Percentiles rank a stretch among this genome's conserved stretches.
Conservation (phyloP, 352 stramenopile genomes). For the Nothophytophthora sp. region DNA sequence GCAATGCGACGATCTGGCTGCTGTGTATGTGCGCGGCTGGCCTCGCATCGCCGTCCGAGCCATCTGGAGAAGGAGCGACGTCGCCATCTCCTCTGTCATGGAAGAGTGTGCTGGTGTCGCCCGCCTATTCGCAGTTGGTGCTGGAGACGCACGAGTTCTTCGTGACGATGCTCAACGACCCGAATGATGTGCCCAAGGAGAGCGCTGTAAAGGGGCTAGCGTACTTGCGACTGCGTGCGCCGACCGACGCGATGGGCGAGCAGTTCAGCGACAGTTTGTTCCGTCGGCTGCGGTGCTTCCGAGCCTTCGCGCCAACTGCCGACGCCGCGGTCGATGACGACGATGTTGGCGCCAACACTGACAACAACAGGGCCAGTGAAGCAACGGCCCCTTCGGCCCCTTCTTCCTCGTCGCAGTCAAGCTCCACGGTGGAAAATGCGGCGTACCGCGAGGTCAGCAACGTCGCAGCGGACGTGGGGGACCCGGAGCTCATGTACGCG, state of each 20-base stretch:
- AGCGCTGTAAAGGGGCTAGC: constrained; percentile 77
- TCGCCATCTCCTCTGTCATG: constrained; percentile 23
- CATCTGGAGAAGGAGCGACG: not conserved
- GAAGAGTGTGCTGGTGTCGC: constrained; percentile 31
- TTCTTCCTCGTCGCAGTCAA: constrained; percentile 10
- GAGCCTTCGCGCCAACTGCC: constrained; percentile 49
- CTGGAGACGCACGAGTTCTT: constrained; percentile 74
- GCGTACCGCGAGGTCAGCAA: constrained; percentile 87
- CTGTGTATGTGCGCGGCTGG: constrained; percentile 67
- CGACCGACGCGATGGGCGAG: constrained; percentile 46
- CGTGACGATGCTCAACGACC: constrained; percentile 80
- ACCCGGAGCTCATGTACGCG: constrained; percentile 82
- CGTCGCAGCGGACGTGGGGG: constrained; percentile 74
- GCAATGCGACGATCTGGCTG: constrained; percentile 65
- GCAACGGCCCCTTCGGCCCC: constrained; percentile 1
- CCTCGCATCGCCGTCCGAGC: constrained; percentile 11
- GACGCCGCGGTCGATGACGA: constrained; percentile 23
- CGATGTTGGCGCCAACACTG: constrained; percentile 16
- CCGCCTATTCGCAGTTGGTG: constrained; percentile 29
- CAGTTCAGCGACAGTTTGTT: constrained; percentile 83
- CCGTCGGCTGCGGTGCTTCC: constrained; percentile 74
- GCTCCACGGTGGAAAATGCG: constrained; percentile 62
- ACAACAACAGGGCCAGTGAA: constrained; percentile 4
- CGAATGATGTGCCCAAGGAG: constrained; percentile 64
- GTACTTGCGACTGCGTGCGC: constrained; percentile 64